Base-by-base conservation (phyloP, 2,329 filamentous ascomycete genomes). In the Harringtonia lauricola region DNA sequence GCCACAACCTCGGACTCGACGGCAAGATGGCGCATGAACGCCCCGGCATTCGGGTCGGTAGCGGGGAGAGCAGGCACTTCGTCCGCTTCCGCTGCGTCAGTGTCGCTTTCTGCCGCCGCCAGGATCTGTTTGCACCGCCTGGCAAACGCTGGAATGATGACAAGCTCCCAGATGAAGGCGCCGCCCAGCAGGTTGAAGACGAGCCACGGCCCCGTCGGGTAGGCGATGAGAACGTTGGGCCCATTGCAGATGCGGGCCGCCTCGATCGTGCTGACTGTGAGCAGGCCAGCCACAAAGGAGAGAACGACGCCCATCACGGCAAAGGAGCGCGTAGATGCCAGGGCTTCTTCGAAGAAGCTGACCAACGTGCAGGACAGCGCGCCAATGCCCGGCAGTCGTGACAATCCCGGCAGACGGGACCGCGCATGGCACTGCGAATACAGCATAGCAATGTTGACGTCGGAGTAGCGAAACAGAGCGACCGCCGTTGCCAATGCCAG, bases 1-100 rank as follows among this genome's bases (percentile, higher is more conserved):
- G 77, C 76, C 45, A 78, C 65, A 46, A 73, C 70, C 56, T 83
- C 79, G 3, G 72, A 61, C 19, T 57, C 58, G 8, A 61, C 59
- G 12, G 43, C 35, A 13, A 74, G 56, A 46, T 66, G 63, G 9
- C 68, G 62, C 47, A 55, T 49, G 30, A 55, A 44, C 7, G 55
- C 47, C 18, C 47, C 49, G 38, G 55, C 38, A 34, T 42, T 41
- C 8, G 53, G 45, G 18, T 45, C 38, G 1, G 21, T 14, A 13
- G 38, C 15, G 10, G 34, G 28, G 1, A 48, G 50, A 8, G 42
- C 49, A 1, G 36, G 19, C 7, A 12, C 35, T 10, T 9, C 29
- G 10, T 30, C 44, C 13, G 22, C 45, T 45, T 42, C 43, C 52
- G 47, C 45, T 15, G 42, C 44, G 3, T 3, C 33, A 9, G 38